Percentiles rank a stretch among this genome's conserved stretches.
phyloP scores from a whole-genome alignment of 805 yeast genomes.

The Maudiozyma pseudohumilis region DNA sequence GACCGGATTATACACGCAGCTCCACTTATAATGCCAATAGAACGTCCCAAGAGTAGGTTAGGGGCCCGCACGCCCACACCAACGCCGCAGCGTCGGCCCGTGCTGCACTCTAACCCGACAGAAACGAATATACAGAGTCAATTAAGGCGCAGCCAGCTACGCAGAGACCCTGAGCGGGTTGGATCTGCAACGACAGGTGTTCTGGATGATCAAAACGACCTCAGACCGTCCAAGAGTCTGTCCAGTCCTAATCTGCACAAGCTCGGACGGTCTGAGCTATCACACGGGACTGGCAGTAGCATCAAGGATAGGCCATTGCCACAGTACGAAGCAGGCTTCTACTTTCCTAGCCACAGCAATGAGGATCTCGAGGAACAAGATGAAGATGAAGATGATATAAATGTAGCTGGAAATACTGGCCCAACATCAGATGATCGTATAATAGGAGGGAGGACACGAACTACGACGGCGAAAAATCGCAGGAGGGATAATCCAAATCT shows the following conservation, averaged over 20 bases:
- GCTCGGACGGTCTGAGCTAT: conserved; percentile 9
- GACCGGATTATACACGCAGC: not conserved
- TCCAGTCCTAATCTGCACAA: conserved; percentile 6
- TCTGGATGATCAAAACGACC: not conserved
- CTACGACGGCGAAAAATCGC: not conserved
- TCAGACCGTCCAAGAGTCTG: conserved; percentile 2
- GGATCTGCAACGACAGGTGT: not conserved
- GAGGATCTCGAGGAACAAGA: conserved; percentile 1
- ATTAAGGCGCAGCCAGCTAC: not conserved
- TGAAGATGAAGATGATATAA: not conserved
- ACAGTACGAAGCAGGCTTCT: conserved; percentile 4
- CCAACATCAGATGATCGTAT: no score
- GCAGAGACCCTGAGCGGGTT: not conserved
- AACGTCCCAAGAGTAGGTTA: not conserved
- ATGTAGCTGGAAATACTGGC: not conserved
- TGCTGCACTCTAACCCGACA: conserved; percentile 1
- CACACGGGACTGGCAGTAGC: conserved; percentile 6
- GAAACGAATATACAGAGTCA: conserved; percentile 1
- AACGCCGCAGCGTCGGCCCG: conserved; percentile 1
- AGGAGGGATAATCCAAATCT: conserved; percentile 4
- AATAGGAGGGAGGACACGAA: not conserved
- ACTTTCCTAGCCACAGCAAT: not conserved
- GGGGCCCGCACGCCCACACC: not conserved
- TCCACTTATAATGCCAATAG: not conserved
- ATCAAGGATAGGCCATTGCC: conserved; percentile 4